Evolutionary conservation across 495 filamentous ascomycete genomes (phyloP).

Genomic region (Podospora appendiculata): DNA sequence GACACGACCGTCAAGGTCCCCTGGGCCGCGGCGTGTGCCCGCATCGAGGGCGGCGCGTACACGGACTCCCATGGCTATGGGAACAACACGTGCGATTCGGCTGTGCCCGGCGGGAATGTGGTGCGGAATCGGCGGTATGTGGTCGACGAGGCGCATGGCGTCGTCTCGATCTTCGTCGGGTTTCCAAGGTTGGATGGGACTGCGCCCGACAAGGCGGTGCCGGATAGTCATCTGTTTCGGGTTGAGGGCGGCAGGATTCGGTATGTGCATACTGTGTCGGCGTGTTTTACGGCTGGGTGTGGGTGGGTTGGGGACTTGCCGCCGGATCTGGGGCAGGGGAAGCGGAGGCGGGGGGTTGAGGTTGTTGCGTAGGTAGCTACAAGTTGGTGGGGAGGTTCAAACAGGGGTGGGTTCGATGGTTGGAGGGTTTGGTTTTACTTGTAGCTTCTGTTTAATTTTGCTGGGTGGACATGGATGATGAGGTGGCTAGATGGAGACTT

Average conservation of each 20-base stretch:
- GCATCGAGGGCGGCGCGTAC: conserved; percentile 38
- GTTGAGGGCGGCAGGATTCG: conserved; percentile 42
- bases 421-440: no score
- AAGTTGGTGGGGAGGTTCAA: no score
- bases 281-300: neutral
- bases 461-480: no score
- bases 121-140: conserved; percentile 38
- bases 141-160: conserved; percentile 40
- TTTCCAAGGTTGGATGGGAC: conserved; percentile 20
- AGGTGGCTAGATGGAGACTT: no score
- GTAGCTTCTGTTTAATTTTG: no score
- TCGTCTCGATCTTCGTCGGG: conserved; percentile 35
- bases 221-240: conserved; percentile 45
- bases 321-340: no score
- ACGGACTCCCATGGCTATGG: conserved; percentile 22
- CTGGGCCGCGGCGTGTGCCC: conserved; percentile 37
- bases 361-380: no score
- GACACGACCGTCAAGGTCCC: conserved; percentile 34
- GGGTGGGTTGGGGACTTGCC: neutral
- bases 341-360: no score
- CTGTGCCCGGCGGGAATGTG: conserved; percentile 26
- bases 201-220: conserved; percentile 12
- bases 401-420: no score
- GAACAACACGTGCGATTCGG: conserved; percentile 27
- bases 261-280: conserved; percentile 37